These are phyloP conservation scores for Rhizopus sp. DNA, from an alignment of 371 early-diverging fungal species.

Conservation along the genomic window DNA sequence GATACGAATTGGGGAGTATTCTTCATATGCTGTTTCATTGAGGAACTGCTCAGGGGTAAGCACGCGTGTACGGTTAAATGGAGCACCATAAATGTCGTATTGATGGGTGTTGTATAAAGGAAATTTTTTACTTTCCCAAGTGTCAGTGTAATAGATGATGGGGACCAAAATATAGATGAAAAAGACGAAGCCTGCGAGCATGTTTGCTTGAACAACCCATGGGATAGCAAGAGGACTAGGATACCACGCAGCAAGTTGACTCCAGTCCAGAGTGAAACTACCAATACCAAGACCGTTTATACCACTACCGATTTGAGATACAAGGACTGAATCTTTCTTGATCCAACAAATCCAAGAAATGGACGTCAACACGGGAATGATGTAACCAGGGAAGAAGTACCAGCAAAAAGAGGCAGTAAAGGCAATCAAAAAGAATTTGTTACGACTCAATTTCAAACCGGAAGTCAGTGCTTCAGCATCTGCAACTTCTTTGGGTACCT, in stretches of 20 bases:
- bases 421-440: slow-evolving; percentile 66
- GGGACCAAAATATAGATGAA: slow-evolving; percentile 73
- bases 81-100: slow-evolving; percentile 52
- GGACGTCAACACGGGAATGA: slow-evolving; percentile 55
- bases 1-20: slow-evolving; percentile 74
- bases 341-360: slow-evolving; percentile 64
- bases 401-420: slow-evolving; percentile 43
- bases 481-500: slow-evolving; percentile 37
- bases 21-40: slow-evolving; percentile 61
- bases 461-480: slow-evolving; percentile 36
- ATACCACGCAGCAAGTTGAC: slow-evolving; percentile 41
- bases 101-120: slow-evolving; percentile 61
- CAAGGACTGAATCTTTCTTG: slow-evolving; percentile 60
- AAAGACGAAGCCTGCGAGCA: slow-evolving; percentile 63
- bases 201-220: slow-evolving; percentile 71
- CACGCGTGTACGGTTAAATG: slow-evolving; percentile 57
- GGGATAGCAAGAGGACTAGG: slow-evolving; percentile 46
- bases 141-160: slow-evolving; percentile 63
- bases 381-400: slow-evolving; percentile 60
- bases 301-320: slow-evolving; percentile 58
- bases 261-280: slow-evolving; percentile 68
- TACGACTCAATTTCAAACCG: slow-evolving; percentile 44
- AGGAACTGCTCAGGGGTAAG: slow-evolving; percentile 60
- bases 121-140: slow-evolving; percentile 62
- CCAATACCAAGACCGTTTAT: slow-evolving; percentile 60